Evolutionary conservation across 2,329 filamentous ascomycete species (phyloP), one percentile per base, ranked within the genome.

Genomic region (Cordyceps pruinosa): DNA sequence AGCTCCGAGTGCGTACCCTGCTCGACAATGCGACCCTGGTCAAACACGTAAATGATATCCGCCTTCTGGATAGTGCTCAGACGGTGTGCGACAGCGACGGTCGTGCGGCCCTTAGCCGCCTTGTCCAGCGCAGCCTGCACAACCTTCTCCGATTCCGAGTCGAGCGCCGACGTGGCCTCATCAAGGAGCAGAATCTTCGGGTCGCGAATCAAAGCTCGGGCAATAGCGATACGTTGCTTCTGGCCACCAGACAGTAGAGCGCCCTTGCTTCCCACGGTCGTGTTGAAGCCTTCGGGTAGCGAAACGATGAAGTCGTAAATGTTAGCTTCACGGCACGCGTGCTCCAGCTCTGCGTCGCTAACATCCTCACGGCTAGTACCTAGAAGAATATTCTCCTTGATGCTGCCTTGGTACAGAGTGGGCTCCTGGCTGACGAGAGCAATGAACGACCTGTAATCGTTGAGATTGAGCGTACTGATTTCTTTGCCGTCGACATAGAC

Each of bases 1-100:
- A 93, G 69, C 67, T 90, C 88, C 0, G 75, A 66, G 68, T 97
- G 93, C 9, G 85, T 90, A 5, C 93, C 93, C 63, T 83, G 81
- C 75, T 97, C 93, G 1, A 95, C 88, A 44, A 97, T 83, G 59
- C 84, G 81, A 8, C 93, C 94, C 65, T 89, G 86, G 70, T 97
- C 92, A 69, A 97, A 94, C n/a, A 97, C 93, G 63, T 95, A 97
- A 65, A 97, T 97, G 49, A 93, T 76, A 68, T 97, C 93, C 0
- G 93, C 93, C 69, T 94, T 92, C 69, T 96, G 91, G 60, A 97
- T 97, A 0, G 94, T 97, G 66, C 86, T 90, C 6, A 99, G 76
- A 25, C 94, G 81, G 72, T 99, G 93, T 3, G 94, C 94, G 1
- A 99, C 93, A 1, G 93, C 92, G 61, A 99, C 94, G 0, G 93